phyloP scores from a whole-genome alignment of 257 asterid genomes.

The Solanum pennellii region DNA sequence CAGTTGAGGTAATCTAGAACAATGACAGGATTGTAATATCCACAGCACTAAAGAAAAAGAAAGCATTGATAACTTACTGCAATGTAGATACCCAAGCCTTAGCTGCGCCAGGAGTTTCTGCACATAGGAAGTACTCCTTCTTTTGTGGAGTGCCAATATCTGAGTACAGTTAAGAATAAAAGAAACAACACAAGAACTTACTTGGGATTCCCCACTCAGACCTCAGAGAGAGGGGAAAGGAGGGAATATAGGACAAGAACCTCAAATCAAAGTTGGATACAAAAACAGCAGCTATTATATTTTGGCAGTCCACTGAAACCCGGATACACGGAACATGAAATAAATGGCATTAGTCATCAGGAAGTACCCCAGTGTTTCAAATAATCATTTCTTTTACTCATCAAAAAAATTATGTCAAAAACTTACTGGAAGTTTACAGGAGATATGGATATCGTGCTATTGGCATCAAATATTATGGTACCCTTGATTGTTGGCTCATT shows the following conservation, averaged over 20 bases:
- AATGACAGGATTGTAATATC: not conserved
- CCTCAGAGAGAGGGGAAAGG: not conserved
- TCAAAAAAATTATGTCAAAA: constrained; percentile 1
- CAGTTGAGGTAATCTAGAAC: not conserved
- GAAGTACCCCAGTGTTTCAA: not conserved
- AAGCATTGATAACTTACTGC: constrained; percentile 59
- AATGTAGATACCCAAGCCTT: constrained; percentile 94
- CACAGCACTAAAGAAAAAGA: not conserved
- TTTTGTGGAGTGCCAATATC: constrained; percentile 98
- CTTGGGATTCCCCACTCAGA: not conserved
- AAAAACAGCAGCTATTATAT: constrained; percentile 94
- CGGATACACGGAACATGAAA: constrained; percentile 11
- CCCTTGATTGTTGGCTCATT: constrained; percentile 89
- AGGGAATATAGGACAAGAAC: not conserved
- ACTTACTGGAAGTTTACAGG: constrained; percentile 97
- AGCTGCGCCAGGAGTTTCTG: constrained; percentile 96
- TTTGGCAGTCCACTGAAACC: constrained; percentile 75
- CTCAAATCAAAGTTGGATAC: constrained; percentile 51
- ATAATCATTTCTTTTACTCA: not conserved
- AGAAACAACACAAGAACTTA: not conserved
- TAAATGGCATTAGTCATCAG: not conserved
- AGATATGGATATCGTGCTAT: constrained; percentile 82
- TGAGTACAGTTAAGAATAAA: constrained; percentile 41
- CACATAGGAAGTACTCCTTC: constrained; percentile 86
- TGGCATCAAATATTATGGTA: constrained; percentile 74